A percentile compares a stretch with the other conserved stretches of the same genome.
phyloP scores from a whole-genome alignment of 106 monocot species.

The Platanthera zijinensis region DNA sequence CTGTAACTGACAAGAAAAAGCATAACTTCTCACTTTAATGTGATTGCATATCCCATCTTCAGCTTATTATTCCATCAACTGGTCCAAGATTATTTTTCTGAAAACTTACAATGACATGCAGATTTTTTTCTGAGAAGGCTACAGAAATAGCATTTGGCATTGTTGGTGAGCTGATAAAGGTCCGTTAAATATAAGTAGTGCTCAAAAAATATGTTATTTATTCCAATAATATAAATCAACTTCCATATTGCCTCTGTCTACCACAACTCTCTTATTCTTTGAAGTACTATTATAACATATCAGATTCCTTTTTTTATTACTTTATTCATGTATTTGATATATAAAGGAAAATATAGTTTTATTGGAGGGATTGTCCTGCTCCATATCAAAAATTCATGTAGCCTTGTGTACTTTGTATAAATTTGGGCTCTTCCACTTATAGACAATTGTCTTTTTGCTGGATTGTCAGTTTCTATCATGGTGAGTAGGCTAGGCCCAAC shows the following conservation, averaged over 20 bases:
- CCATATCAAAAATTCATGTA: too few species aligned
- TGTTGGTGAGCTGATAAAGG: constrained; percentile 75
- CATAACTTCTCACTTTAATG: not conserved
- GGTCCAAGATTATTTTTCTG: not conserved
- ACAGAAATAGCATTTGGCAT: constrained; percentile 45
- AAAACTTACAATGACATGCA: constrained; percentile 16
- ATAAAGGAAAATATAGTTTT: too few species aligned
- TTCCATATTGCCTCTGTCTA: not conserved
- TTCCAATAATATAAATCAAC: not conserved
- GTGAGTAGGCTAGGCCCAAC: too few species aligned
- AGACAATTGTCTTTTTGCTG: too few species aligned
- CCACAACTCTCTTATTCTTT: not conserved
- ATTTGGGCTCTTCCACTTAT: too few species aligned
- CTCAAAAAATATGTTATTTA: not conserved
- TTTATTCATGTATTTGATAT: not conserved
- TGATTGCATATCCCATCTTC: not conserved
- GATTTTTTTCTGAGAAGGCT: constrained; percentile 71
- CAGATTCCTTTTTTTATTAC: too few species aligned
- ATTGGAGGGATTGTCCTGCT: too few species aligned
- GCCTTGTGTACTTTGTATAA: too few species aligned
- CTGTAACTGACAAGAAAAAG: too few species aligned
- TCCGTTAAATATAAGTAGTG: constrained; percentile 15
- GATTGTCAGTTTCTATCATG: too few species aligned
- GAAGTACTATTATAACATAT: not conserved
- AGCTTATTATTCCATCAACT: not conserved